These are phyloP conservation scores for Candida yuanshanica DNA, from an alignment of 805 yeast genomes.

Conservation along the genomic window DNA sequence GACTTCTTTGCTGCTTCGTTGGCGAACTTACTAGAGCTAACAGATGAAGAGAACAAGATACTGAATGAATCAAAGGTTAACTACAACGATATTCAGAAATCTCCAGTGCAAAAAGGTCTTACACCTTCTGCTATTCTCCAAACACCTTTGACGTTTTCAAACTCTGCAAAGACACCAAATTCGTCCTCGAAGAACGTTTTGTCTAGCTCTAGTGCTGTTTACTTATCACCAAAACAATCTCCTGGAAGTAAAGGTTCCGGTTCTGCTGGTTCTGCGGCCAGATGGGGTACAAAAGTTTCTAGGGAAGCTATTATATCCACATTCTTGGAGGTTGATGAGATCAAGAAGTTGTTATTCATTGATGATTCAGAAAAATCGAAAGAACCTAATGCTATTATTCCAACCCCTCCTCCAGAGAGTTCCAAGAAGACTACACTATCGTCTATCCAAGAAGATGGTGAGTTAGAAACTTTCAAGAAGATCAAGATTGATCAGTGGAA, in stretches of 20 bases:
- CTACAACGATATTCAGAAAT: constrained; percentile 9
- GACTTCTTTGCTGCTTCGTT: constrained; percentile 23
- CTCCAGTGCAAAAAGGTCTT: constrained; percentile 20
- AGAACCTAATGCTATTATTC: constrained; percentile 1
- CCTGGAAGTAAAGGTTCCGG: constrained; percentile 12
- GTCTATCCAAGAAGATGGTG: background rate
- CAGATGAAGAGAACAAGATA: constrained; percentile 22
- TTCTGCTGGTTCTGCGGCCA: constrained; percentile 1
- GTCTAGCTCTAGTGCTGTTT: constrained; percentile 7
- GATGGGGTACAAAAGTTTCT: constrained; percentile 20
- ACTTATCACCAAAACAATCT: constrained; percentile 23
- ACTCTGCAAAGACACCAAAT: constrained; percentile 21
- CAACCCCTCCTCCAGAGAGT: constrained; percentile 20
- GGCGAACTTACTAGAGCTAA: constrained; percentile 21
- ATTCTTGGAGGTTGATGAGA: constrained; percentile 16
- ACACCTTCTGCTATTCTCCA: constrained; percentile 26
- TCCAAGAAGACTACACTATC: constrained; percentile 1
- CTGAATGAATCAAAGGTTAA: constrained; percentile 15
- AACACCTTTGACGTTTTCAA: constrained; percentile 24
- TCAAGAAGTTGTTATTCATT: constrained; percentile 14
- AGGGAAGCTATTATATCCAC: constrained; percentile 20
- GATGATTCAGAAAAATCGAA: constrained; percentile 5
- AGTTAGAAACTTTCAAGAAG: constrained; percentile 11
- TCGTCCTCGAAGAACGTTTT: constrained; percentile 15
- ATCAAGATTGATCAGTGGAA: constrained; percentile 15